These are phyloP conservation scores for Kluyveromyces marxianus DNA, from an alignment of 1,139 yeast species.

Conservation along the genomic window DNA sequence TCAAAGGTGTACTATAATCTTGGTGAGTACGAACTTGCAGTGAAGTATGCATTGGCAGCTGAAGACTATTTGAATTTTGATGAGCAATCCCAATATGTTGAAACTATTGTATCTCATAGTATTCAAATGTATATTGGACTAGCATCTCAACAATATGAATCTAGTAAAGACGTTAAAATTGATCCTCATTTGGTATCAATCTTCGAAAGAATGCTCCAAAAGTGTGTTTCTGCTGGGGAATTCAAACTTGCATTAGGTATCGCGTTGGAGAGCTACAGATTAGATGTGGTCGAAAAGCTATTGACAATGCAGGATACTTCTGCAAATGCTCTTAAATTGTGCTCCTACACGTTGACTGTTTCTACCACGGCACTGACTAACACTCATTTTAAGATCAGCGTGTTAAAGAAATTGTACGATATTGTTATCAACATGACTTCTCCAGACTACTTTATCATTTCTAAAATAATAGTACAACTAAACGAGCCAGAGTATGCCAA, in stretches of 20 bases:
- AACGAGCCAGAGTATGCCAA: constrained; percentile 69
- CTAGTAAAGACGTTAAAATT: constrained; percentile 33
- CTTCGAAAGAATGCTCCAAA: constrained; percentile 79
- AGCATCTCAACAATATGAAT: constrained; percentile 49
- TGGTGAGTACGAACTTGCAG: constrained; percentile 90
- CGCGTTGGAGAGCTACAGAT: constrained; percentile 78
- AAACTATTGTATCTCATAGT: constrained; percentile 90
- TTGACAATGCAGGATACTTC: constrained; percentile 39
- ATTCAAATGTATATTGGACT: constrained; percentile 70
- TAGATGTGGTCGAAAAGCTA: constrained; percentile 69
- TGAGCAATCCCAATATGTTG: constrained; percentile 77
- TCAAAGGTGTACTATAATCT: constrained; percentile 92
- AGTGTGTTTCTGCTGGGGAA: constrained; percentile 68
- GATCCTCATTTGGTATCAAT: constrained; percentile 60
- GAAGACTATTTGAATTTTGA: constrained; percentile 64
- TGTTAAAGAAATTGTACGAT: constrained; percentile 55
- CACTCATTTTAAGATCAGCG: constrained; percentile 56
- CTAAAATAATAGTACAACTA: constrained; percentile 82
- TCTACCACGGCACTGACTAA: constrained; percentile 60
- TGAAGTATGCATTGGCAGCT: constrained; percentile 79
- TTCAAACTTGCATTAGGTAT: constrained; percentile 82
- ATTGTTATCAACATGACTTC: constrained; percentile 49
- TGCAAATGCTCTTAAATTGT: constrained; percentile 47
- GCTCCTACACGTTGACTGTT: constrained; percentile 72
- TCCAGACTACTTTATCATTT: constrained; percentile 74